phyloP scores from a whole-genome alignment of 2,329 filamentous ascomycete species.

The Nannizzia gypsea region DNA sequence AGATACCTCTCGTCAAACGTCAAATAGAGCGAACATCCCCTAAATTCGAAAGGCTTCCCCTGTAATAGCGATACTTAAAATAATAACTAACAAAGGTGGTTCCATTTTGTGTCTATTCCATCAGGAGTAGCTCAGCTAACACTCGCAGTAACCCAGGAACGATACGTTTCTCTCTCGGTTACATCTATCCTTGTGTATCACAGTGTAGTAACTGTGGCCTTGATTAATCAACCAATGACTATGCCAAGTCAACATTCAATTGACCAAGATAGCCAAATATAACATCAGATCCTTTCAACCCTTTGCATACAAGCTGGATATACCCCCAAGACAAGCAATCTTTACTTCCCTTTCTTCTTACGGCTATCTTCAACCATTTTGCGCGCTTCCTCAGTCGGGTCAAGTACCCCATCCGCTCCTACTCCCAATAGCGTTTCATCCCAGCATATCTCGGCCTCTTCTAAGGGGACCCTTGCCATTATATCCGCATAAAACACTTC shows the following conservation, averaged over 20 bases:
- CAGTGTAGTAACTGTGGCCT: too few species aligned
- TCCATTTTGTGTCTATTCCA: not conserved
- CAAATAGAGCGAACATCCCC: not conserved
- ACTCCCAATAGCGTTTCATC: not conserved
- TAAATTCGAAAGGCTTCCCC: not conserved
- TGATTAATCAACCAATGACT: not conserved
- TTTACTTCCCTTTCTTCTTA: not conserved
- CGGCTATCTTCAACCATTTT: not conserved
- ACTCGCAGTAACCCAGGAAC: not conserved
- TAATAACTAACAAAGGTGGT: not conserved
- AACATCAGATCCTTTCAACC: not conserved
- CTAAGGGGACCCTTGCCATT: not conserved
- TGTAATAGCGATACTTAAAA: not conserved
- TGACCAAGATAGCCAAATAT: not conserved
- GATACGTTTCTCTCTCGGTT: not conserved
- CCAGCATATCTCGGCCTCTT: not conserved
- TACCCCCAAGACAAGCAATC: not conserved
- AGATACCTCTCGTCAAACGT: not conserved
- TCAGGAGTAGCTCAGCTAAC: not conserved
- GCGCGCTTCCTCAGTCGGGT: not conserved
- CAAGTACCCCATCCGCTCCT: not conserved
- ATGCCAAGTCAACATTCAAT: not conserved
- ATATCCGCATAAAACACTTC: conserved; percentile 3
- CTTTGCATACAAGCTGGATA: not conserved
- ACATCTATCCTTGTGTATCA: not conserved